A percentile compares a stretch with the other conserved stretches of the same genome.
Evolutionary conservation across 2,329 filamentous ascomycete species (phyloP).

Genomic region (Trichoderma sp.): DNA sequence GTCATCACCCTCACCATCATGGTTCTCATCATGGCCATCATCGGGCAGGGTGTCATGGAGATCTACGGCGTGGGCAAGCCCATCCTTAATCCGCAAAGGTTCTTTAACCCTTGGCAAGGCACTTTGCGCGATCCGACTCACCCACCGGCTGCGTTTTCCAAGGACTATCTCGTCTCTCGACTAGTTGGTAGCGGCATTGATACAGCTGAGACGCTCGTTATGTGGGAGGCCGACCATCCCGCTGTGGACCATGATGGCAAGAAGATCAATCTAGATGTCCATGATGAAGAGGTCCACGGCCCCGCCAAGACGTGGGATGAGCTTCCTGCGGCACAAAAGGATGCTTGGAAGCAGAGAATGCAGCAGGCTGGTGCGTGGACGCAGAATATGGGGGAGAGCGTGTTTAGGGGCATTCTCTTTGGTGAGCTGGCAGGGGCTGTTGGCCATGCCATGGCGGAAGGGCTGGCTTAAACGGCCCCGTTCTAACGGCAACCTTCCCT

Average conservation of each 20-base stretch:
- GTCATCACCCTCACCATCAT: slow-evolving; percentile 55
- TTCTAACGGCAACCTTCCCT: not conserved
- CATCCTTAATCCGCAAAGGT: slow-evolving; percentile 51
- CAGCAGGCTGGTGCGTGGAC: slow-evolving; percentile 73
- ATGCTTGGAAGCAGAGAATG: slow-evolving; percentile 67
- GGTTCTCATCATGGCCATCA: slow-evolving; percentile 57
- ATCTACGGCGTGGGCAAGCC: slow-evolving; percentile 56
- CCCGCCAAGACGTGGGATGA: slow-evolving; percentile 68
- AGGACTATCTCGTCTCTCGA: slow-evolving; percentile 37
- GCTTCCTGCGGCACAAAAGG: slow-evolving; percentile 59
- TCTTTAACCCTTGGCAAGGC: slow-evolving; percentile 50
- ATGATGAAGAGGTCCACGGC: slow-evolving; percentile 47
- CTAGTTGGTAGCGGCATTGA: slow-evolving; percentile 36
- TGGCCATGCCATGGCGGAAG: slow-evolving; percentile 47
- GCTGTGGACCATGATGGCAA: slow-evolving; percentile 24
- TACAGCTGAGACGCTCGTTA: slow-evolving; percentile 40
- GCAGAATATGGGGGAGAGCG: slow-evolving; percentile 71
- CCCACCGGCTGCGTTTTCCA: slow-evolving; percentile 29
- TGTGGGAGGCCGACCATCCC: slow-evolving; percentile 28
- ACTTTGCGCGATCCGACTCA: slow-evolving; percentile 29
- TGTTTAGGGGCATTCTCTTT: slow-evolving; percentile 77
- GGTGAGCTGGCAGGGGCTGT: slow-evolving; percentile 65
- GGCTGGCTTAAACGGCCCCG: slow-evolving; percentile 1
- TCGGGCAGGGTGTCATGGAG: slow-evolving; percentile 65
- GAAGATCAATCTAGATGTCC: slow-evolving; percentile 42